These are phyloP conservation scores for Cadophora gregata DNA, from an alignment of 2,329 filamentous ascomycete genomes.

Conservation along the genomic window DNA sequence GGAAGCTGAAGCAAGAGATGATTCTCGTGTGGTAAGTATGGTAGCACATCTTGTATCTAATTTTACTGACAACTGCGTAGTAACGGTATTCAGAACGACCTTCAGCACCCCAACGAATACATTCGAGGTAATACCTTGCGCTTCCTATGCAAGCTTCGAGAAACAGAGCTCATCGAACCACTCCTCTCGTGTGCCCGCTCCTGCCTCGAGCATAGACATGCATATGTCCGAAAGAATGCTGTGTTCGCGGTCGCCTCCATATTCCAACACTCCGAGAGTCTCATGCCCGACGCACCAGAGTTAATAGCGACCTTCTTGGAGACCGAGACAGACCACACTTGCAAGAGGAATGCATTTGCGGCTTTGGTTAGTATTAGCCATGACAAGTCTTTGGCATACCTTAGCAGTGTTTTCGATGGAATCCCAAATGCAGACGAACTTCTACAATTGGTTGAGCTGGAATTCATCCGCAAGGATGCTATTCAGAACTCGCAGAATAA, in stretches of 20 bases:
- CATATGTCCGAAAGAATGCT: slow-evolving; percentile 97
- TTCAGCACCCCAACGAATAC: slow-evolving; percentile 98
- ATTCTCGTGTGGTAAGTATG: slow-evolving; percentile 89
- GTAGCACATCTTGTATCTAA: background rate
- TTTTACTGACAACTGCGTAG: slow-evolving; percentile 52
- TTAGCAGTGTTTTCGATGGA: slow-evolving; percentile 88
- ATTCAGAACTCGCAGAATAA: slow-evolving; percentile 94
- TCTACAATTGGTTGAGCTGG: slow-evolving; percentile 89
- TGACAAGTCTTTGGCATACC: slow-evolving; percentile 86
- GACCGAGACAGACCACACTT: slow-evolving; percentile 89
- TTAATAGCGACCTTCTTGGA: slow-evolving; percentile 89
- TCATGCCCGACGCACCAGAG: slow-evolving; percentile 95
- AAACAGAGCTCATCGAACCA: slow-evolving; percentile 94
- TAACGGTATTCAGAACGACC: slow-evolving; percentile 96
- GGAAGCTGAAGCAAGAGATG: slow-evolving; percentile 99
- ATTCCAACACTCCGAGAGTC: slow-evolving; percentile 83
- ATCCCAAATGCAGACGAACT: slow-evolving; percentile 95
- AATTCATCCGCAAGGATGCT: slow-evolving; percentile 98
- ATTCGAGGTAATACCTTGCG: slow-evolving; percentile 97
- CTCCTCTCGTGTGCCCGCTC: slow-evolving; percentile 89
- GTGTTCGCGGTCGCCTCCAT: slow-evolving; percentile 95
- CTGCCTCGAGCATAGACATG: slow-evolving; percentile 94
- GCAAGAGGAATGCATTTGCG: slow-evolving; percentile 97
- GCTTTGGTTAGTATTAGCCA: slow-evolving; percentile 91
- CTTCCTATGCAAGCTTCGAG: slow-evolving; percentile 94